Conservation (phyloP, 1,139 yeast genomes). For the Pichia cactophila region DNA sequence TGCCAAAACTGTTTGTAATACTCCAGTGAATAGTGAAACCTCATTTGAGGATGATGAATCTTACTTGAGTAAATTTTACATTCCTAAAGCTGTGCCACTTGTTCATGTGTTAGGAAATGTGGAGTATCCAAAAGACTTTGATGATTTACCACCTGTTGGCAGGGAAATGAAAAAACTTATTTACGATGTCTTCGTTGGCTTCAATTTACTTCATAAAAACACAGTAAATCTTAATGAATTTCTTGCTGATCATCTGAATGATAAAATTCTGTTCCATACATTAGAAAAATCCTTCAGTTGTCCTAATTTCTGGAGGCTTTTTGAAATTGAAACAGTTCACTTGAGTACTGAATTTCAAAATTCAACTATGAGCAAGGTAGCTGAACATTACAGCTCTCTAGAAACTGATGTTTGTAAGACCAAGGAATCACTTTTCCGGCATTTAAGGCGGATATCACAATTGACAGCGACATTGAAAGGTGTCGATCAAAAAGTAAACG, state of each 20-base stretch:
- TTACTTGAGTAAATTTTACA: constrained; percentile 29
- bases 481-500: not conserved
- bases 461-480: constrained; percentile 4
- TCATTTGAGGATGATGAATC: constrained; percentile 35
- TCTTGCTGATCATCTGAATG: constrained; percentile 31
- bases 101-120: constrained; percentile 25
- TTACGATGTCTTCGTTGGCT: constrained; percentile 34
- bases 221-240: constrained; percentile 26
- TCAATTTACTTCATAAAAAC: constrained; percentile 32
- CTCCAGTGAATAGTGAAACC: not conserved
- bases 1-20: not conserved
- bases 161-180: constrained; percentile 32
- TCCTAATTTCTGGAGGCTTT: constrained; percentile 35
- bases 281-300: constrained; percentile 21
- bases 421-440: constrained; percentile 3
- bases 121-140: constrained; percentile 26
- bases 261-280: constrained; percentile 22
- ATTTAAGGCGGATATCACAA: constrained; percentile 11
- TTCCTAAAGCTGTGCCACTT: constrained; percentile 35
- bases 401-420: constrained; percentile 1
- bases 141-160: constrained; percentile 22
- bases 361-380: constrained; percentile 1
- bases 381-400: constrained; percentile 1
- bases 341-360: constrained; percentile 17
- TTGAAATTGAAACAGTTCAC: constrained; percentile 28